Conservation (phyloP, 179 eudicot genomes). For the Corrigiola litoralis region DNA sequence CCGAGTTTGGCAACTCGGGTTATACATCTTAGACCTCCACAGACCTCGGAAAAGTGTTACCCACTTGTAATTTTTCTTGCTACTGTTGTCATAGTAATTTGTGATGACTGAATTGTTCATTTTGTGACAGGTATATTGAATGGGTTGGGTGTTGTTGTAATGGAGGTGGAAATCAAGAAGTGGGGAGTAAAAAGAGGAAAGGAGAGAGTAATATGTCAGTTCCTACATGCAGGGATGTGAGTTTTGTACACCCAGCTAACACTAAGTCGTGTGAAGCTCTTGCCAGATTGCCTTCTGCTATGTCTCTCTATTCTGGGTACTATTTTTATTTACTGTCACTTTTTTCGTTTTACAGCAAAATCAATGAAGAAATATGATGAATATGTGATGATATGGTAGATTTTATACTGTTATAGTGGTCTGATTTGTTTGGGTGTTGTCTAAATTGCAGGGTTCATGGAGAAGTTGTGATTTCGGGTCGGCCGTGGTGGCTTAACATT, state of each 20-base stretch:
- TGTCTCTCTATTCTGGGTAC: constrained; percentile 74
- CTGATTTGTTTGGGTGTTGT: background rate
- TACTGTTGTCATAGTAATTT: background rate
- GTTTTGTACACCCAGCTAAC: constrained; percentile 38
- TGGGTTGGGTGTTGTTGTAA: constrained; percentile 70
- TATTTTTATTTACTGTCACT: background rate
- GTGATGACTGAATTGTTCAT: constrained; percentile 2
- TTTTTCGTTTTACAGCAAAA: background rate
- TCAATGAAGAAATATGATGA: background rate
- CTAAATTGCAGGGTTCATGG: constrained; percentile 63
- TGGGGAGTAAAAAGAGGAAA: constrained; percentile 31
- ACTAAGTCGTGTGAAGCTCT: constrained; percentile 56
- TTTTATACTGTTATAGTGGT: background rate
- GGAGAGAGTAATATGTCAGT: constrained; percentile 13
- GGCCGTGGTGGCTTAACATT: constrained; percentile 48
- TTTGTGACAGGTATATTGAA: constrained; percentile 52
- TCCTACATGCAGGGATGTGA: constrained; percentile 48
- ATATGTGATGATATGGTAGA: background rate
- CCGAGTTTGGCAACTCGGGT: too few relatives aligned
- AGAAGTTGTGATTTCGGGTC: constrained; percentile 56
- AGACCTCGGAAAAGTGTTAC: too few relatives aligned
- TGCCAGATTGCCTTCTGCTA: constrained; percentile 43
- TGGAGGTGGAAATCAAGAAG: constrained; percentile 36
- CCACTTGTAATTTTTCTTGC: background rate
- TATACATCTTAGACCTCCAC: too few relatives aligned